Evolutionary conservation across 2,329 filamentous ascomycete genomes (phyloP).

Genomic region (Penicillium sp.): DNA sequence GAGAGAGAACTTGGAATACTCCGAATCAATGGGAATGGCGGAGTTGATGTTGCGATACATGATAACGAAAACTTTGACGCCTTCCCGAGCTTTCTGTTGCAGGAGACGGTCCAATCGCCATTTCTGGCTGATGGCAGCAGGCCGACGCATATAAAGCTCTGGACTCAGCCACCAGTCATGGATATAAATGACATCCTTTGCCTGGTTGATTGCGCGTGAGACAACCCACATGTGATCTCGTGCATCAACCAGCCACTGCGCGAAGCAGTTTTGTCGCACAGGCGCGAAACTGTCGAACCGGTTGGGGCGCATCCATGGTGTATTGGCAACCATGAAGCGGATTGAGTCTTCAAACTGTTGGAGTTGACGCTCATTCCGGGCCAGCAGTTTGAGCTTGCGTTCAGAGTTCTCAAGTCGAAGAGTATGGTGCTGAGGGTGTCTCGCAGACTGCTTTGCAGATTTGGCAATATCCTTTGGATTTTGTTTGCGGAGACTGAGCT

Average conservation of each 20-base stretch:
- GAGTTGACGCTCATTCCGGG: constrained; percentile 83
- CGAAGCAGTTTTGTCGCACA: constrained; percentile 79
- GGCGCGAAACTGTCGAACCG: constrained; percentile 93
- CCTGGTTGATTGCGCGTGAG: constrained; percentile 93
- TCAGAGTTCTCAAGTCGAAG: constrained; percentile 88
- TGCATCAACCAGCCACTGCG: constrained; percentile 94
- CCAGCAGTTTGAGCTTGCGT: constrained; percentile 84
- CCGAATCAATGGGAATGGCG: constrained; percentile 94
- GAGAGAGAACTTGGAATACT: constrained; percentile 95
- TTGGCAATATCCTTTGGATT: constrained; percentile 62
- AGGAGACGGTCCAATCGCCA: constrained; percentile 92
- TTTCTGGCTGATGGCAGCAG: constrained; percentile 93
- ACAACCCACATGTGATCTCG: constrained; percentile 99
- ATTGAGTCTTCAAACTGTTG: constrained; percentile 94
- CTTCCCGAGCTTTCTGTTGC: constrained; percentile 89
- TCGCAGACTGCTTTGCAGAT: constrained; percentile 61
- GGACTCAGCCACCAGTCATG: constrained; percentile 99
- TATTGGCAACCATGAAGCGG: constrained; percentile 75
- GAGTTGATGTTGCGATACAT: constrained; percentile 97
- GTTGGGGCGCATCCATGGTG: constrained; percentile 77
- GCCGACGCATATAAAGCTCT: constrained; percentile 90
- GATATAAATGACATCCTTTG: constrained; percentile 96
- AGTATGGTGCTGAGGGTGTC: constrained; percentile 72
- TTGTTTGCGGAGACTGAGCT: constrained; percentile 51
- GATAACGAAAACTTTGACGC: constrained; percentile 96